These are phyloP conservation scores for Onygena corvina DNA, from an alignment of 2,329 filamentous ascomycete species.

Conservation along the genomic window DNA sequence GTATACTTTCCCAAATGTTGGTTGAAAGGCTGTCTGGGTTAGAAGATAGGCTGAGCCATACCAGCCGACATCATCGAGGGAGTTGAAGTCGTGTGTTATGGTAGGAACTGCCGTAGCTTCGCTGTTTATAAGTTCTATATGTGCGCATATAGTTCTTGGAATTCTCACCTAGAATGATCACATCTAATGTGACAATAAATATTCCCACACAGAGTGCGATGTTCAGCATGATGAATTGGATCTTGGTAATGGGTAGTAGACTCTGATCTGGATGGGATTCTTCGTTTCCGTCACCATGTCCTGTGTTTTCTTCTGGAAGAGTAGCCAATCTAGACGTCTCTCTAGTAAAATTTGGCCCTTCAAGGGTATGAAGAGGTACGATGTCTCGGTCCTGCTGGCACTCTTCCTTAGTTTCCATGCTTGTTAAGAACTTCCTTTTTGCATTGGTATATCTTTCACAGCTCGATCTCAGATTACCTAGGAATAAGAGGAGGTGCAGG, in stretches of 20 bases:
- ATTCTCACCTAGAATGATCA: constrained; percentile 6
- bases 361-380: background rate
- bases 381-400: background rate
- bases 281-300: background rate
- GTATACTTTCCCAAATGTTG: constrained; percentile 31
- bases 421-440: background rate
- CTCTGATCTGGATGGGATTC: background rate
- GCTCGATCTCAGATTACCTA: no score
- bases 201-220: constrained; percentile 6
- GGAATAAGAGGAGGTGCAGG: no score
- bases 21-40: constrained; percentile 20
- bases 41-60: constrained; percentile 27
- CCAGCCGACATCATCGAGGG: constrained; percentile 27
- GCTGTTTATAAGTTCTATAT: no score
- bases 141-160: no score
- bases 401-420: background rate
- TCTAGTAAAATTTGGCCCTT: background rate
- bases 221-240: constrained; percentile 6
- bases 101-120: constrained; percentile 26
- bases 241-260: background rate
- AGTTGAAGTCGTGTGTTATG: constrained; percentile 28
- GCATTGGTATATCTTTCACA: no score
- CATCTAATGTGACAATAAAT: constrained; percentile 8
- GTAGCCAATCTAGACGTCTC: background rate
- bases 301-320: background rate